Evolutionary conservation across 1,139 yeast genomes (phyloP).

Genomic region (Pichia sp.): DNA sequence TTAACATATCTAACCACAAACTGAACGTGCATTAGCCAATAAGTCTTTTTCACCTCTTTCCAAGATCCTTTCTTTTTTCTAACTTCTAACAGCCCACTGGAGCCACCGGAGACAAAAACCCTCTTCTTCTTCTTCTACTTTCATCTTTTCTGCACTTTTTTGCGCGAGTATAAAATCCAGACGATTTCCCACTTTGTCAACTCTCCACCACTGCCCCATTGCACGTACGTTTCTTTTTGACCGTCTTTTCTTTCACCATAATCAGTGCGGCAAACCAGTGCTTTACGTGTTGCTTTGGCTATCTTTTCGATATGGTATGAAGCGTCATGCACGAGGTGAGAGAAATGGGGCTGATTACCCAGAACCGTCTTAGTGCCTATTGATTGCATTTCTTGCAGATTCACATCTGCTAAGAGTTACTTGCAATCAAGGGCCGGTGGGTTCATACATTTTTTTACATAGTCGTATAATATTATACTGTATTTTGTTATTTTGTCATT

Average conservation of each 20-base stretch:
- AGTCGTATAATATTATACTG: too few species aligned
- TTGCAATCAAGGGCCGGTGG: slow-evolving; percentile 50
- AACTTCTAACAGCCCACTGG: too few species aligned
- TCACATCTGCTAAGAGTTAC: slow-evolving; percentile 32
- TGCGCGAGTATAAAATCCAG: background rate
- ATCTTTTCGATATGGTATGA: slow-evolving; percentile 25
- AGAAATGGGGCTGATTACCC: slow-evolving; percentile 32
- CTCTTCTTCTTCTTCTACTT: background rate
- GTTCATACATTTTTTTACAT: slow-evolving; percentile 37
- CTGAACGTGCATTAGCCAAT: slow-evolving; percentile 24
- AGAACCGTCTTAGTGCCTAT: slow-evolving; percentile 56
- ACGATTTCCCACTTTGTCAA: background rate
- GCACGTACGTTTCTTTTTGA: background rate
- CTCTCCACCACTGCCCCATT: background rate
- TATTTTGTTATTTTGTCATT: too few species aligned
- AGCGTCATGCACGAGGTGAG: slow-evolving; percentile 70
- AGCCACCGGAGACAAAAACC: too few species aligned
- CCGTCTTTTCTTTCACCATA: background rate
- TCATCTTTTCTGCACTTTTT: background rate
- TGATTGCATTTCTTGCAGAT: slow-evolving; percentile 22
- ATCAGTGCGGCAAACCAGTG: slow-evolving; percentile 64
- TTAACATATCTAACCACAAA: slow-evolving; percentile 49
- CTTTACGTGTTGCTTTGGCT: slow-evolving; percentile 56
- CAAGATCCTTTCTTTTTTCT: too few species aligned
- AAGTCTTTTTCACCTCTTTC: too few species aligned